Base-by-base conservation (phyloP, 805 yeast species). In the Wickerhamiella sorbophila region DNA sequence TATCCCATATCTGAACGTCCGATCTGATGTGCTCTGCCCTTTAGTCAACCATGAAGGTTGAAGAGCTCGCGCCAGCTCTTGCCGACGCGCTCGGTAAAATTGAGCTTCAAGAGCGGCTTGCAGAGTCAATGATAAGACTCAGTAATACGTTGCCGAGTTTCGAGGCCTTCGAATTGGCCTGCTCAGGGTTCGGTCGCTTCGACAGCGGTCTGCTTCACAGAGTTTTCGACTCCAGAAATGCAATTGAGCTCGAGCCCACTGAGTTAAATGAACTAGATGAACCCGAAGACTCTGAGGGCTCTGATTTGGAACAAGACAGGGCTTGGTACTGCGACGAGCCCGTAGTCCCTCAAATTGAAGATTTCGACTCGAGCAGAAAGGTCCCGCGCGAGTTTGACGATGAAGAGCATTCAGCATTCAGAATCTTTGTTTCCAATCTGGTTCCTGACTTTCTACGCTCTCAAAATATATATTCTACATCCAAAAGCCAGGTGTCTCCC, bases 301-400 rank as follows among this genome's bases (percentile, higher is more conserved):
- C 27, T 15, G 37, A 34, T 19, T 5, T 34, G 5, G 37, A 34
- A 19, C 37, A 34, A 21, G 39, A 37, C 14, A 27, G 39, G 5
- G 39, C 27, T 15, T 29, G 39, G 39, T 37, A 37, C 39, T 17
- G n/a, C 26, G 20, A 37, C n/a, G 21, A 24, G 24, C 20, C 27
- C 32, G 16, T 22, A 24, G 17, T 14, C 4, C n/a, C 14, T 4
- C 31, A 21, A 19, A 18, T 16, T 3, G 16, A 26, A 29, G 39
- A 8, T 33, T 24, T 16, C 29, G 26, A 18, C 14, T 4, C 27
- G 15, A 19, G 6, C 16, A n/a, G n/a, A 6, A 6, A n/a, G 15
- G 12, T 5, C n/a, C 15, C 12, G 15, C 33, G 29, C n/a, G 4
- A 8, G n/a, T 4, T 16, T 8, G 19, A 5, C n/a, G 19, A 34